Evolutionary conservation across 129 eudicot genomes (phyloP), one percentile per base, ranked within the genome.

Genomic region (Centaurea solstitialis): DNA sequence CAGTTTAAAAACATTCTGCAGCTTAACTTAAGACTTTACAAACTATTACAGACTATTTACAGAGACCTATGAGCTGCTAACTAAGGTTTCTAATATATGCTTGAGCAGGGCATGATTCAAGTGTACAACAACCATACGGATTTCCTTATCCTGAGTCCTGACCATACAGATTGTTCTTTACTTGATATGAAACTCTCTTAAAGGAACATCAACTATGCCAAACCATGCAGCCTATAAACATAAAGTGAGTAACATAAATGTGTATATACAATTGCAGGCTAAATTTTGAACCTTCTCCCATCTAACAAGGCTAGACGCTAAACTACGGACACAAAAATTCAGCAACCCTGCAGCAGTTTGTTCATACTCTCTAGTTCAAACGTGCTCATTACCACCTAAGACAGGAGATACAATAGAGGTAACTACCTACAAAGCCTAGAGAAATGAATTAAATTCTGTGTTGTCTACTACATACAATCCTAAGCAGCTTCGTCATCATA

Each of bases 391-490:
- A 3, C 74, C 50, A 65, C 47, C 47, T 47, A 21, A 78, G 74
- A 77, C 41, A 30, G 13, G 33, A 68, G 11, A 67, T 26, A 43
- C 5, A 5, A 64, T 20, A 64, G 68, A 64, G 15, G 28, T 8
- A 64, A 43, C 23, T 57, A 23, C 24, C 45, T 43, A 15, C 6
- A 28, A 47, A 41, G 47, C 28, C 50, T 47, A 43, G 65, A 57
- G 22, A 20, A 57, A 57, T 17, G 65, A 8, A n/a, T 57, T 57
- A 57, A 17, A 57, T 17, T 41, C n/a, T 66, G 39, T 20, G 64
- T 15, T 38, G 73, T 80, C 40, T 26, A 45, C 67, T 43, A 78
- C 69, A 78, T 6, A 78, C 68, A 69, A 69, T 78, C 50, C 8
- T 26, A 74, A 67, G 76, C 80, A 75, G 45, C 17, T 33, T 50